These are phyloP conservation scores for Inga laurina DNA, from an alignment of 306 rosid species.

Conservation along the genomic window DNA sequence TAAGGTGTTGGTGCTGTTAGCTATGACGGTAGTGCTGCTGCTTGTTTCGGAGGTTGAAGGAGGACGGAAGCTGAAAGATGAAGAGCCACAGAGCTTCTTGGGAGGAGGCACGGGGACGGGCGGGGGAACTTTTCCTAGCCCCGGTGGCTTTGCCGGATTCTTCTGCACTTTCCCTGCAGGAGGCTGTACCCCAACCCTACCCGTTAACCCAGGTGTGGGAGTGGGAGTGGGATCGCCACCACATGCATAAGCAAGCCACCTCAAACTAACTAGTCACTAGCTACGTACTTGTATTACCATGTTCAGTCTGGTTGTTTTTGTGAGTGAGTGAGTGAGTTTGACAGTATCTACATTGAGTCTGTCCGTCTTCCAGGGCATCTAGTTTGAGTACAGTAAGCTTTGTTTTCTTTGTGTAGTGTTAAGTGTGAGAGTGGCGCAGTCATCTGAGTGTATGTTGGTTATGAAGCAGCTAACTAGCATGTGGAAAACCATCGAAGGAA, in stretches of 20 bases:
- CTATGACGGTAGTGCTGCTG: slow-evolving; percentile 1
- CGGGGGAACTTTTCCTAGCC: slow-evolving; percentile 36
- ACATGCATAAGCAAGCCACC: slow-evolving; percentile 13
- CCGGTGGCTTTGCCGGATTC: slow-evolving; percentile 35
- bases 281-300: neutral
- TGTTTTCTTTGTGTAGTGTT: neutral
- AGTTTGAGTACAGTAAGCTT: neutral
- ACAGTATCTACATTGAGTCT: neutral
- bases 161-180: slow-evolving; percentile 45
- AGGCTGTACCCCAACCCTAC: slow-evolving; percentile 28
- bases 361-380: neutral
- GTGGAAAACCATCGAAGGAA: neutral
- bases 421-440: neutral
- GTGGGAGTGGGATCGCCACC: slow-evolving; percentile 24
- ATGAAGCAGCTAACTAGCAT: neutral
- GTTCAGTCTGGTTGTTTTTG: neutral
- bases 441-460: neutral
- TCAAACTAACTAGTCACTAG: neutral
- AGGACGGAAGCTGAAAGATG: slow-evolving; percentile 16
- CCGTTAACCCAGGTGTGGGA: slow-evolving; percentile 14
- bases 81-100: slow-evolving; percentile 33
- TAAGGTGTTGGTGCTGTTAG: slow-evolving; percentile 23
- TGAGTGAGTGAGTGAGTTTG: neutral
- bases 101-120: slow-evolving; percentile 30
- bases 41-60: slow-evolving; percentile 38